Conservation (phyloP, 495 filamentous ascomycete genomes). For the Tuber calosporum region DNA sequence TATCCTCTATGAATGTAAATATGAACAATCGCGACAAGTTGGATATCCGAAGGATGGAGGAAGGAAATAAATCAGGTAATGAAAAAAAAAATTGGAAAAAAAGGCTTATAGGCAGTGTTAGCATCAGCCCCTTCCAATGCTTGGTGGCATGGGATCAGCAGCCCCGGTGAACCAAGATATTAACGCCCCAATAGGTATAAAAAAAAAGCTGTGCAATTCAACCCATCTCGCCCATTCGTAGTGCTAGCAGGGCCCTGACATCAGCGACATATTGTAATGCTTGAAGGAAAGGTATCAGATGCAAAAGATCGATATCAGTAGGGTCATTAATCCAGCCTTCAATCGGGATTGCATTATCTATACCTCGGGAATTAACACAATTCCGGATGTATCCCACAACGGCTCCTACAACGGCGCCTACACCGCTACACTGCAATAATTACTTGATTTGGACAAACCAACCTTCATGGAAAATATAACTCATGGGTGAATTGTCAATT, state of each 20-base stretch:
- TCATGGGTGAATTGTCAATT: constrained; percentile 93
- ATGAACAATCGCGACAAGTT: neutral
- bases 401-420: neutral
- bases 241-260: constrained; percentile 77
- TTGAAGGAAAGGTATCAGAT: constrained; percentile 88
- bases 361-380: constrained; percentile 15
- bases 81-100: neutral
- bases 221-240: constrained; percentile 66
- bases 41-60: neutral
- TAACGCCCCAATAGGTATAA: neutral
- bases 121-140: neutral
- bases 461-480: constrained; percentile 99
- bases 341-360: constrained; percentile 91
- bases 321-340: constrained; percentile 90
- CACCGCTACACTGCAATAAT: neutral
- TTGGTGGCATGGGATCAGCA: neutral
- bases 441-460: constrained; percentile 25
- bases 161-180: neutral
- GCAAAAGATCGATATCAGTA: constrained; percentile 80
- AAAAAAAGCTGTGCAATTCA: neutral
- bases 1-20: constrained; percentile 5
- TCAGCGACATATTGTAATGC: constrained; percentile 93
- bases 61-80: neutral
- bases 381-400: neutral
- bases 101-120: neutral